Base-by-base conservation (phyloP, 2,329 filamentous ascomycete genomes). In the Lojkania enalia region DNA sequence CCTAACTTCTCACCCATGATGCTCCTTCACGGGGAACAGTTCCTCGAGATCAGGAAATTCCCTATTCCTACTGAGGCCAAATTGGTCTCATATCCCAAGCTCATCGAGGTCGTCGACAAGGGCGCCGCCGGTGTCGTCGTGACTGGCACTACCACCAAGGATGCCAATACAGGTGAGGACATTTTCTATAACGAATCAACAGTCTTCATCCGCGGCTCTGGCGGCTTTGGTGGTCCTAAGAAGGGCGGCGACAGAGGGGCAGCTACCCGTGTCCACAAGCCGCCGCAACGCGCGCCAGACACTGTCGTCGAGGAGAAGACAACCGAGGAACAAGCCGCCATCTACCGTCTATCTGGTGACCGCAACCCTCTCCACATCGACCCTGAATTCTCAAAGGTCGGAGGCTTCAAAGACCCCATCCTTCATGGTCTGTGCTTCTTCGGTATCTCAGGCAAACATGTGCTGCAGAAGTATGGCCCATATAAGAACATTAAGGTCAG, bases 1-100 rank as follows among this genome's bases (percentile, higher is more conserved):
- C 90, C 91, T 70, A 95, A 97, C 79, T 99, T 96, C 79, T 90
- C 84, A 27, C 92, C 91, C 51, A 96, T 96, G 90, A 96, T 96
- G 90, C 84, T 99, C 39, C 86, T 99, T 18, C 94, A 99, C 76
- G 94, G 94, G 67, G 94, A 99, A 79, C 94, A 99, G 73, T 99
- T 91, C 75, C 88, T 99, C 54, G 94, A 99, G 74, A 82, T 99
- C 64, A 84, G 86, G 67, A 90, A 92, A 72, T 95, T 85, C 76
- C 94, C 94, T 30, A 87, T 97, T 61, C 92, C 92, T 25, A 96
- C 91, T 21, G 81, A 85, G 43, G 90, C 82, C 39, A 85, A 83
- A 45, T 85, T 95, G 38, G 71, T 88, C 59, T 89, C 87, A 45
- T 83, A 84, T 64, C 87, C 84, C 48, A 85, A 85, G 69, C 85